These are phyloP conservation scores for Papiliotrema fonsecae DNA, from an alignment of 1,284 basidiomycete genomes.

Conservation along the genomic window DNA sequence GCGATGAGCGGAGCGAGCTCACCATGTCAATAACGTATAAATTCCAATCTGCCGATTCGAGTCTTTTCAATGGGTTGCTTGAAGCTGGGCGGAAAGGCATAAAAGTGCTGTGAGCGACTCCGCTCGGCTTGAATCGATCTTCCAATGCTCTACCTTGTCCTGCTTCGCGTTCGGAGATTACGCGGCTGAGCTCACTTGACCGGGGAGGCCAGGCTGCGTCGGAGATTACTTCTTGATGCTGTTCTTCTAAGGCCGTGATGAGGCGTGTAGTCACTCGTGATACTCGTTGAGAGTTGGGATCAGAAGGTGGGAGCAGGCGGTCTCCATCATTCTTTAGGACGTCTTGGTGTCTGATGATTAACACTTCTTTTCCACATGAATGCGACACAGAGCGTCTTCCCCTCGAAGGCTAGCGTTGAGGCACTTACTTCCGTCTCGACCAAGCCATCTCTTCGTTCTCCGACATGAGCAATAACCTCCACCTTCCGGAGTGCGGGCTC, in stretches of 20 bases:
- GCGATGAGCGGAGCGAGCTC: slow-evolving; percentile 11
- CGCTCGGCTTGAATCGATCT: slow-evolving; percentile 38
- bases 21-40: slow-evolving; percentile 51
- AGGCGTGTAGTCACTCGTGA: slow-evolving; percentile 41
- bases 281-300: slow-evolving; percentile 46
- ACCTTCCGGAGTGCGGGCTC: slow-evolving; percentile 49
- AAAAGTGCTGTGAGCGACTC: slow-evolving; percentile 37
- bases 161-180: slow-evolving; percentile 31
- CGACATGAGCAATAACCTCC: slow-evolving; percentile 53
- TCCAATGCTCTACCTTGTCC: slow-evolving; percentile 3
- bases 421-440: slow-evolving; percentile 50
- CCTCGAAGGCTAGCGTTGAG: background rate
- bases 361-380: too few relatives aligned
- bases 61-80: slow-evolving; percentile 50
- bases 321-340: slow-evolving; percentile 48
- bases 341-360: slow-evolving; percentile 45
- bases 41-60: slow-evolving; percentile 50
- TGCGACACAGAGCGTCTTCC: background rate
- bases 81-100: slow-evolving; percentile 46
- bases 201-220: slow-evolving; percentile 47
- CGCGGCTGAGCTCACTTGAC: slow-evolving; percentile 27
- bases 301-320: slow-evolving; percentile 44
- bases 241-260: slow-evolving; percentile 46
- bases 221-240: slow-evolving; percentile 44
- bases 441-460: slow-evolving; percentile 53